Conservation (phyloP, 2,329 filamentous ascomycete species). For the Zopfia rhizophila region DNA sequence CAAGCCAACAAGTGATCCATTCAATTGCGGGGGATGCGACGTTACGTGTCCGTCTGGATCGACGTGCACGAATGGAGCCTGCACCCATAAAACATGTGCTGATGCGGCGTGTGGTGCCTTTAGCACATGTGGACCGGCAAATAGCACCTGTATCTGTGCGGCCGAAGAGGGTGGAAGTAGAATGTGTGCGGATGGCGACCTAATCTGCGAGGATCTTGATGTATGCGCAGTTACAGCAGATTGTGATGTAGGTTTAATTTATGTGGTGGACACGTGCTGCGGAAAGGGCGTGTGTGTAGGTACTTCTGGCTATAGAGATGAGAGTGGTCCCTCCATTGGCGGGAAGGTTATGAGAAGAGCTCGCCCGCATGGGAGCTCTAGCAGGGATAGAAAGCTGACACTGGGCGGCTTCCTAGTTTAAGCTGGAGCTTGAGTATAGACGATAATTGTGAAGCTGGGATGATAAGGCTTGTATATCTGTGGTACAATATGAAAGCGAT, state of each 20-base stretch:
- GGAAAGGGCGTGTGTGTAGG: slow-evolving; percentile 27
- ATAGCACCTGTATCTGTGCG: slow-evolving; percentile 39
- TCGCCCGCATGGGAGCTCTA: no score
- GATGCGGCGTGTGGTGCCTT: slow-evolving; percentile 39
- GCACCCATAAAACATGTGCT: slow-evolving; percentile 37
- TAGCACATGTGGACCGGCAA: slow-evolving; percentile 33
- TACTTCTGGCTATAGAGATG: slow-evolving; percentile 24
- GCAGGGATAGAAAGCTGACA: no score
- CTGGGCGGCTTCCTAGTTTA: no score
- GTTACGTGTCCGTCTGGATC: slow-evolving; percentile 34
- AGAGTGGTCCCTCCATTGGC: no score
- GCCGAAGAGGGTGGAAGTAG: slow-evolving; percentile 32
- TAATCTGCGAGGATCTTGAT: slow-evolving; percentile 18
- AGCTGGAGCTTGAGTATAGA: no score
- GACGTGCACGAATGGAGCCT: slow-evolving; percentile 48
- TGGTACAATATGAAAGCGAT: no score
- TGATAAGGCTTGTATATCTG: no score
- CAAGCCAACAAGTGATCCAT: slow-evolving; percentile 29
- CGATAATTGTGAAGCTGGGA: no score
- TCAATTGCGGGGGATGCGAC: slow-evolving; percentile 41
- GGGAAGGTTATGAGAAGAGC: no score
- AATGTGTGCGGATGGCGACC: slow-evolving; percentile 40
- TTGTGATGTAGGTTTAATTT: slow-evolving; percentile 29
- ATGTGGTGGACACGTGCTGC: slow-evolving; percentile 33
- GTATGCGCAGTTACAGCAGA: slow-evolving; percentile 22